Evolutionary conservation across 768 basidiomycete species (phyloP), one percentile per base, ranked within the genome.

Genomic region (Amanita subjunquillea): DNA sequence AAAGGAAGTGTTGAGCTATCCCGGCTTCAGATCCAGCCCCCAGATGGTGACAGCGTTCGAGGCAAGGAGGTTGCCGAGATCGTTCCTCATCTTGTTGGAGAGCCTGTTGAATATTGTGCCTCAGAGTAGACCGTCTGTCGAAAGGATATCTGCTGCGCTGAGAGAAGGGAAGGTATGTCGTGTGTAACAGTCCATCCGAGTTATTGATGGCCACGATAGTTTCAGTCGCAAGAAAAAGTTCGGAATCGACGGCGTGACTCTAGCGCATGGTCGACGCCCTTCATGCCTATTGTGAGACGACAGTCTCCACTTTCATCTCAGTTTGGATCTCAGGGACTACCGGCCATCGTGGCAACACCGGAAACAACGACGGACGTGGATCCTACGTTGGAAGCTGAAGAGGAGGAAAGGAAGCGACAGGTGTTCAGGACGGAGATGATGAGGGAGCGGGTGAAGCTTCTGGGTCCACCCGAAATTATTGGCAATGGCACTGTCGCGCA

Each of bases 71-170:
- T 67, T 95, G 0, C 87, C 91, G 2, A 70, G 79, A 3, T 74
- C 84, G 4, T 83, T 83, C 55, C 69, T 93, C 4, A 71, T 87
- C 1, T 66, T 94, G 12, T 69, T 95, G 25, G 87, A 91, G 55
- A 75, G 77, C 52, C 71, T 95, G 40, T 65, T 93, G 54, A 77
- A 82, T 55, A 72, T 83, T 32, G 65, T 65, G 2, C 83, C 91
- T 0, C 63, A 68, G 3, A 65, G 64, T n/a, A 74, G 92, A 48
- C 87, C 88, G 6, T 78, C 81, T 0, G 82, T 82, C 44, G 87
- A 91, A 56, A 76, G 83, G 47, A 83, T 94, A 12, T 64, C 74
- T n/a, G 65, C 63, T 25, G 90, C 84, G 1, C 74, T 93, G 51
- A 72, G 77, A 32, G 81, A 86, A 36, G 82, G 90, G 48, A 79